Conservation (phyloP, 495 filamentous ascomycete species). For the Baudoinia panamericana region DNA sequence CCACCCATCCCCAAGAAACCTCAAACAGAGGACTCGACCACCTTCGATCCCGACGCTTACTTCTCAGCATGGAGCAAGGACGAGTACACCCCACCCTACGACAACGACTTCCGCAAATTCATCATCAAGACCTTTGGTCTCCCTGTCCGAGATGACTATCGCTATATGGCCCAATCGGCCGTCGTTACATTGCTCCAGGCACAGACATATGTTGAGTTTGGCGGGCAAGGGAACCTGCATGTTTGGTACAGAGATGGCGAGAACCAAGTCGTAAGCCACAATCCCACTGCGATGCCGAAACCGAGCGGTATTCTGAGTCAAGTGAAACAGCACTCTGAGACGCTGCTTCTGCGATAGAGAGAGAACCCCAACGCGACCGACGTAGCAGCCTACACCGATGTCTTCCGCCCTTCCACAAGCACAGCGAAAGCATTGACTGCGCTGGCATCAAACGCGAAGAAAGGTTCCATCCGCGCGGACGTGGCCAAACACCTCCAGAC, state of each 20-base stretch:
- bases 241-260: slow-evolving; percentile 31
- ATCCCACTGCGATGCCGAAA: slow-evolving; percentile 6
- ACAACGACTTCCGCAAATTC: slow-evolving; percentile 37
- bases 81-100: slow-evolving; percentile 18
- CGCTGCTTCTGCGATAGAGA: slow-evolving; percentile 24
- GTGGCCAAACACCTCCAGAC: slow-evolving; percentile 37
- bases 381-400: slow-evolving; percentile 42
- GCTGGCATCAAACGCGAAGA: slow-evolving; percentile 45
- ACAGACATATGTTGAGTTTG: slow-evolving; percentile 37
- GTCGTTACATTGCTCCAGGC: slow-evolving; percentile 40
- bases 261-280: slow-evolving; percentile 23
- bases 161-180: slow-evolving; percentile 43
- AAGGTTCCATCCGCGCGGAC: slow-evolving; percentile 37
- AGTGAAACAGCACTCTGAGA: slow-evolving; percentile 14
- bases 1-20: slow-evolving; percentile 15
- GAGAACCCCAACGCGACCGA: slow-evolving; percentile 37
- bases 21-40: slow-evolving; percentile 23
- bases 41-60: slow-evolving; percentile 31
- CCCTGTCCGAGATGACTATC: slow-evolving; percentile 36
- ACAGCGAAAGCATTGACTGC: slow-evolving; percentile 40
- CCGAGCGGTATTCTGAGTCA: slow-evolving; percentile 18
- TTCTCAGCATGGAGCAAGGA: slow-evolving; percentile 27
- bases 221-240: slow-evolving; percentile 33
- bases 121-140: slow-evolving; percentile 42
- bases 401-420: slow-evolving; percentile 40